These are phyloP conservation scores for Tulasnella sp. DNA, from an alignment of 768 basidiomycete species.

Conservation along the genomic window DNA sequence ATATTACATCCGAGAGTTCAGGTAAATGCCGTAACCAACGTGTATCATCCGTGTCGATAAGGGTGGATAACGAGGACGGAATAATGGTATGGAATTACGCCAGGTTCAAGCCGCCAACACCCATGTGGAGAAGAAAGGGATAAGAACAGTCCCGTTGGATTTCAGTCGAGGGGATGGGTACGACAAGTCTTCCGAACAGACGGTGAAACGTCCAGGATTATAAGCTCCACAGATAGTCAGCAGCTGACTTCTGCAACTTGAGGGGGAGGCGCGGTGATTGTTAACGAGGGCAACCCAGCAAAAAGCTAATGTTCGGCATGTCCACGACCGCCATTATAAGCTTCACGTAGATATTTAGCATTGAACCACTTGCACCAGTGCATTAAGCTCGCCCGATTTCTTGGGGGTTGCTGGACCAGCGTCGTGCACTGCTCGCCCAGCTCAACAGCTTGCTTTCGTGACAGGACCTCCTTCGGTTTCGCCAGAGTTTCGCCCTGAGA, in stretches of 20 bases:
- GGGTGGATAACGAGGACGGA: no score
- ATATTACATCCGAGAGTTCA: no score
- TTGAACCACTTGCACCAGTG: neutral
- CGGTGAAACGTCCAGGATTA: neutral
- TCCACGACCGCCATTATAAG: neutral
- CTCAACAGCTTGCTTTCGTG: neutral
- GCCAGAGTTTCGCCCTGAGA: conserved; percentile 2
- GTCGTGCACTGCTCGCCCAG: neutral
- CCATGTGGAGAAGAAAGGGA: neutral
- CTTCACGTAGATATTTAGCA: neutral
- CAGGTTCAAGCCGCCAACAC: neutral
- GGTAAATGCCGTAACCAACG: no score
- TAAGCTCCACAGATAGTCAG: neutral
- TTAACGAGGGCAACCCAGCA: neutral
- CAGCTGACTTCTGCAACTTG: no score
- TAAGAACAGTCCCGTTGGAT: no score
- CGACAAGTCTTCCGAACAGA: neutral
- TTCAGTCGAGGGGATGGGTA: no score
- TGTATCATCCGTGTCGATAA: no score
- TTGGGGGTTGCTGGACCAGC: neutral
- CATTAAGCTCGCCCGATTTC: conserved; percentile 4
- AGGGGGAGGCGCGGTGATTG: neutral
- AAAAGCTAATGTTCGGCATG: neutral
- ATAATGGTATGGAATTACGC: neutral
- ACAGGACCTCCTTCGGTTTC: neutral